Base-by-base conservation (phyloP, 2,329 filamentous ascomycete species). In the Sphaerulina populicola region DNA sequence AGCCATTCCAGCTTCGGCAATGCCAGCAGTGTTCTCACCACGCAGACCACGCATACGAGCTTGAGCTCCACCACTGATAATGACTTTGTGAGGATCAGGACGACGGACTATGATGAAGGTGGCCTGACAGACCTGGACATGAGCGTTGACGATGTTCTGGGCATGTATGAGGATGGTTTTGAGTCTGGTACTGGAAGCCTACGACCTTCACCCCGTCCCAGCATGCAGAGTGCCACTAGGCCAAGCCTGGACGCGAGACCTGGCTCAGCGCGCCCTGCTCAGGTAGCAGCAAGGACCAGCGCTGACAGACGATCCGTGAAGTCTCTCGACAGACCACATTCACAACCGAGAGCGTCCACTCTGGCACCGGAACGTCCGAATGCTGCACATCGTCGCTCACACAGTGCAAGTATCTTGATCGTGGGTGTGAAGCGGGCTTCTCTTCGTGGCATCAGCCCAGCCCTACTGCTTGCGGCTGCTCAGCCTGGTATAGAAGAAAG, bases 21-120 rank as follows among this genome's bases (percentile, higher is more conserved):
- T 39, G 64, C 72, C 6, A 78, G 78, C 47, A 68, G 72, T 10
- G 79, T 77, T 56, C 78, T 77, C 14, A 94, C 88, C 1, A 87
- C 91, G 56, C 77, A 78, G n/a, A 94, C 88, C 1, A 87, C 91
- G 64, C 78, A 87, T 55, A 94, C 87, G 67, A 95, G 89, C 64
- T 76, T 93, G 44, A 68, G 84, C 57, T 93, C 88, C 3, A 35
- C 37, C 14, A 35, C 46, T 21, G 80, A 81, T 54, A 94, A 86
- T 72, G 71, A 93, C 74, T 55, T 77, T 76, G 68, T 88, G 49
- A 83, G 87, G 69, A 81, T 66, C 42, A 59, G 59, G 44, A 49
- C 57, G 18, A 64, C 68, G 15, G 71, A 74, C 33, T 71, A 66
- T 27, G 71, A 72, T 7, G 60, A 63, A 33, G 48, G 42, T 18